A percentile compares a stretch with the other conserved stretches of the same genome.
Conservation (phyloP, 306 rosid species). For the Phaseolus lunatus region DNA sequence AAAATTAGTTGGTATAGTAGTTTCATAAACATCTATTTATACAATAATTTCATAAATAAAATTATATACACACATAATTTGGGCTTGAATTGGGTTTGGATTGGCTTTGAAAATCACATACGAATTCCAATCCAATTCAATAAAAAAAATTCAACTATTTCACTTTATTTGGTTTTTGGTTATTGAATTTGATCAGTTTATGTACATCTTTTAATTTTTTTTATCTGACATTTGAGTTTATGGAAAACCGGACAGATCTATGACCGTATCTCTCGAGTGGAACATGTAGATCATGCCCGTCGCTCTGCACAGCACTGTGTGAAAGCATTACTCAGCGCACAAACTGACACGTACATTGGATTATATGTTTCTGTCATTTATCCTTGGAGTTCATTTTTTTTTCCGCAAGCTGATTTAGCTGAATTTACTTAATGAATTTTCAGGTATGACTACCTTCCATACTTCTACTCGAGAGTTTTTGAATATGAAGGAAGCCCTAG, state of each 20-base stretch:
- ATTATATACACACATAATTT: not conserved
- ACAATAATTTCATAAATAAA: not conserved
- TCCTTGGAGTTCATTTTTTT: not conserved
- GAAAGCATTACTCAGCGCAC: constrained; percentile 78
- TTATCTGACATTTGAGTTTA: constrained; percentile 37
- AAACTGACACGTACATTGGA: constrained; percentile 66
- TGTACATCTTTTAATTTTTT: not conserved
- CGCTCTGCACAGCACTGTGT: constrained; percentile 85
- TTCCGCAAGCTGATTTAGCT: constrained; percentile 17
- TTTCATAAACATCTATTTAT: not conserved
- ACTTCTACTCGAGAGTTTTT: constrained; percentile 91
- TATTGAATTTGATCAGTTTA: not conserved
- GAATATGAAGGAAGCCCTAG: constrained; percentile 91
- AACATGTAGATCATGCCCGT: constrained; percentile 99
- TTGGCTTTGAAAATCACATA: not conserved
- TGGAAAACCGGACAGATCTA: constrained; percentile 66
- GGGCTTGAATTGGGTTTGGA: not conserved
- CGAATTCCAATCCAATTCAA: not conserved
- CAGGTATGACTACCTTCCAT: constrained; percentile 96
- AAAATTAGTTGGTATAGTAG: not conserved
- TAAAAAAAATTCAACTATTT: not conserved
- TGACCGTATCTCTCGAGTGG: constrained; percentile 78
- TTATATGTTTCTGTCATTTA: constrained; percentile 25
- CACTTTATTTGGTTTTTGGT: not conserved
- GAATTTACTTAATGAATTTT: constrained; percentile 40